Evolutionary conservation across 1,139 yeast species (phyloP).

Genomic region (Pichia sp.): DNA sequence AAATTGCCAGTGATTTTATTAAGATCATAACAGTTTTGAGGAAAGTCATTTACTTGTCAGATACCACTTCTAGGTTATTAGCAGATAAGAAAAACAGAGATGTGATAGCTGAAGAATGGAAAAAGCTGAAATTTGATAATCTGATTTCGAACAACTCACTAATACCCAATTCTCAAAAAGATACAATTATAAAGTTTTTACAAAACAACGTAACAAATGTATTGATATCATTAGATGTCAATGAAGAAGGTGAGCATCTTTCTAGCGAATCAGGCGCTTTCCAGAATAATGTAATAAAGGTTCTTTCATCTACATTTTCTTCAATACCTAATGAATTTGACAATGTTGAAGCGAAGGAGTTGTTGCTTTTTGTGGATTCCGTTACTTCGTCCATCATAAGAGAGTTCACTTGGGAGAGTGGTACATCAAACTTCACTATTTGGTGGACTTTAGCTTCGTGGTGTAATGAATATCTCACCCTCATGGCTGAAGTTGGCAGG

Average conservation of each 20-base stretch:
- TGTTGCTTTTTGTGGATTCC: slow-evolving; percentile 34
- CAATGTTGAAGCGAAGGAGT: slow-evolving; percentile 45
- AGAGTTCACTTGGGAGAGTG: slow-evolving; percentile 14
- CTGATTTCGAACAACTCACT: slow-evolving; percentile 1
- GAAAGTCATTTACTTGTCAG: slow-evolving; percentile 15
- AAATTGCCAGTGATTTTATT: slow-evolving; percentile 50
- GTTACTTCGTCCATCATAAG: slow-evolving; percentile 14
- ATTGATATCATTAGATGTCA: background rate
- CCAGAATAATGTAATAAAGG: background rate
- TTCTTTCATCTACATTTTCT: slow-evolving; percentile 23
- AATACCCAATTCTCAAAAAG: background rate
- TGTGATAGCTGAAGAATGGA: slow-evolving; percentile 3
- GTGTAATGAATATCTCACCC: slow-evolving; percentile 65
- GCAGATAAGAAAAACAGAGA: slow-evolving; percentile 26
- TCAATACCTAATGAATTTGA: slow-evolving; percentile 39
- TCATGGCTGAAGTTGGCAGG: slow-evolving; percentile 67
- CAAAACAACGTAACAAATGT: background rate
- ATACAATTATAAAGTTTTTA: background rate
- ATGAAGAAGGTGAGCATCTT: background rate
- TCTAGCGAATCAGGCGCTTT: background rate
- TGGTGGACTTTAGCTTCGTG: slow-evolving; percentile 80
- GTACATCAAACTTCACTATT: slow-evolving; percentile 43
- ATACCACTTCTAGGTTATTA: slow-evolving; percentile 39
- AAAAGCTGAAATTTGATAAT: background rate
- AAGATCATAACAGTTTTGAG: slow-evolving; percentile 41